A percentile compares a stretch with the other conserved stretches of the same genome.
phyloP scores from a whole-genome alignment of 208 protist genomes.

The Leishmania amazonensis region DNA sequence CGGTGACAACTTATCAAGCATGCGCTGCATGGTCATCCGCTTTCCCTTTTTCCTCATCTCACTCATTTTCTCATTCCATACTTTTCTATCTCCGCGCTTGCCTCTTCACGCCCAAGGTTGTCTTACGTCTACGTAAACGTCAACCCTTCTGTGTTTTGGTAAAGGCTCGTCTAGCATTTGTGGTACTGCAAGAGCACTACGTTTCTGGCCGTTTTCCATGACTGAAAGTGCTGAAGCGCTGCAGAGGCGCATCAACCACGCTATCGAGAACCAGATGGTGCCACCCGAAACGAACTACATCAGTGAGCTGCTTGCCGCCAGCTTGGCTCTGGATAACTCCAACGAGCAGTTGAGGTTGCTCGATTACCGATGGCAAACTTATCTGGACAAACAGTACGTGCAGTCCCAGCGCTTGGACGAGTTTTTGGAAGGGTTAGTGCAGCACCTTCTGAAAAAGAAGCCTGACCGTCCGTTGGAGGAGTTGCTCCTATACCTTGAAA shows the following conservation, averaged over 20 bases:
- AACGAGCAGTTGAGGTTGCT: slow-evolving; percentile 44
- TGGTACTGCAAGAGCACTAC: too few relatives aligned
- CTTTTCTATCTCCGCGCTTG: neutral
- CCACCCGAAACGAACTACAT: slow-evolving; percentile 32
- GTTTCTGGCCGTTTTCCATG: neutral
- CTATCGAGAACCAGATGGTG: slow-evolving; percentile 30
- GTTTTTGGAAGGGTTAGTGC: slow-evolving; percentile 52
- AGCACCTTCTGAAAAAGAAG: slow-evolving; percentile 48
- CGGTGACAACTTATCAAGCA: neutral
- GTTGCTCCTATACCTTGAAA: slow-evolving; percentile 41
- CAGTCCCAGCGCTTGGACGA: slow-evolving; percentile 43
- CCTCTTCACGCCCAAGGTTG: neutral
- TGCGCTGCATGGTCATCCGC: neutral
- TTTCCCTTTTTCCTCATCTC: neutral
- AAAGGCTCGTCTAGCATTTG: neutral
- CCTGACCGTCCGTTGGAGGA: slow-evolving; percentile 57
- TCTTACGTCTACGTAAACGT: neutral
- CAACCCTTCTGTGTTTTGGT: neutral
- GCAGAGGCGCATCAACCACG: slow-evolving; percentile 25
- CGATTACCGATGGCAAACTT: slow-evolving; percentile 68
- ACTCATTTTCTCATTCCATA: neutral
- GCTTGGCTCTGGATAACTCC: slow-evolving; percentile 24
- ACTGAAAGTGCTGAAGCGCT: slow-evolving; percentile 22
- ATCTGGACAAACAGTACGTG: slow-evolving; percentile 57
- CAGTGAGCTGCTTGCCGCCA: slow-evolving; percentile 24